Conservation (phyloP, 2,329 filamentous ascomycete genomes). For the Akanthomyces dipterigenus region DNA sequence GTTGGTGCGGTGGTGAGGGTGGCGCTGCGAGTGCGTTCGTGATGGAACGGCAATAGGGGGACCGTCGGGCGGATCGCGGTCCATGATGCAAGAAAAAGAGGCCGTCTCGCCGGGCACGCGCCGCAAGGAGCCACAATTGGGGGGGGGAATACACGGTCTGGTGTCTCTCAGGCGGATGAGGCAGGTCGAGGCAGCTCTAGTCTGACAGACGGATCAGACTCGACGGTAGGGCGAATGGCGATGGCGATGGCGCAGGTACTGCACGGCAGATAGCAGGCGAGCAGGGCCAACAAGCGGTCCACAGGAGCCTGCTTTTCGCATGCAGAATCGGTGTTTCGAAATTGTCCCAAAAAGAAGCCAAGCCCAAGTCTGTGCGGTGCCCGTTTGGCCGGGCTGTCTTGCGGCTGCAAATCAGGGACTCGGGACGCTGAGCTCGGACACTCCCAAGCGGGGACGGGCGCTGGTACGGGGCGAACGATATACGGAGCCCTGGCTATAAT, state of each 20-base stretch:
- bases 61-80: slow-evolving; percentile 1
- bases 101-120: background rate
- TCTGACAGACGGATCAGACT: no score
- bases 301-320: no score
- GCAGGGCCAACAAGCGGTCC: no score
- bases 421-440: background rate
- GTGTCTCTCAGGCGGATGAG: background rate
- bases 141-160: background rate
- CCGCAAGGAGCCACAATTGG: background rate
- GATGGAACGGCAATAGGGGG: slow-evolving; percentile 8
- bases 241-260: background rate
- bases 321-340: no score
- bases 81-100: slow-evolving; percentile 4
- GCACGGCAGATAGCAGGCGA: background rate
- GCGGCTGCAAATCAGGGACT: background rate
- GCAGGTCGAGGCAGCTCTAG: background rate
- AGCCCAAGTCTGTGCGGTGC: background rate
- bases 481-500: background rate
- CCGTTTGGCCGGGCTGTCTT: background rate
- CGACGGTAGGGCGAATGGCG: no score
- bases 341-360: background rate
- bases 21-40: slow-evolving; percentile 7
- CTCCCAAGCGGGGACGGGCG: background rate
- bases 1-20: background rate
- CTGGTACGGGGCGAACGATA: background rate